These are phyloP conservation scores for Amanita brunnescens DNA, from an alignment of 768 basidiomycete genomes.

Conservation along the genomic window DNA sequence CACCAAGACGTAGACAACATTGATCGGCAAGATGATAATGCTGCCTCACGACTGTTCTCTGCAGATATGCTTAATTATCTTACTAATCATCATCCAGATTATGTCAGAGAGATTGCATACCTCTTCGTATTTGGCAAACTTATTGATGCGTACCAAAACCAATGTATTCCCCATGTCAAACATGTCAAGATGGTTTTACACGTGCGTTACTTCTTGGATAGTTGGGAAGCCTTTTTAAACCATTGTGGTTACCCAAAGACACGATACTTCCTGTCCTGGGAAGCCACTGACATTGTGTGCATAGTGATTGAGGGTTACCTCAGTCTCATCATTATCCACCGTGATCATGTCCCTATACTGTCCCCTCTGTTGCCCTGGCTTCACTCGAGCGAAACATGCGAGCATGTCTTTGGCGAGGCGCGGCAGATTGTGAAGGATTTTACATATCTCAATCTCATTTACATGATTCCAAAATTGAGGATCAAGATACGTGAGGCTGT, in stretches of 20 bases:
- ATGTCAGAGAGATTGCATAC: conserved; percentile 15
- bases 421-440: conserved; percentile 11
- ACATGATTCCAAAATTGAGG: conserved; percentile 14
- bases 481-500: conserved; percentile 7
- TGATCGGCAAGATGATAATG: conserved; percentile 28
- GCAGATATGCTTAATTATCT: conserved; percentile 16
- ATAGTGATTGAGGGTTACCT: background rate
- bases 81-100: conserved; percentile 11
- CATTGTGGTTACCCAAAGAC: background rate
- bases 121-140: conserved; percentile 24
- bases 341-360: conserved; percentile 7
- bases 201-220: background rate
- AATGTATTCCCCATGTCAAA: conserved; percentile 11
- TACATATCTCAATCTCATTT: conserved; percentile 11
- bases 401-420: conserved; percentile 16
- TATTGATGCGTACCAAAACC: conserved; percentile 20
- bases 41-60: conserved; percentile 24
- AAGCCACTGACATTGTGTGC: background rate
- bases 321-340: background rate
- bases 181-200: conserved; percentile 11
- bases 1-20: conserved; percentile 22
- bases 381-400: conserved; percentile 15
- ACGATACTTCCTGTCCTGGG: background rate
- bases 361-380: conserved; percentile 18
- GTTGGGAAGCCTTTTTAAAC: background rate